Evolutionary conservation across 495 filamentous ascomycete species (phyloP), one percentile per base, ranked within the genome.

Genomic region (Achaetomiella virescens): DNA sequence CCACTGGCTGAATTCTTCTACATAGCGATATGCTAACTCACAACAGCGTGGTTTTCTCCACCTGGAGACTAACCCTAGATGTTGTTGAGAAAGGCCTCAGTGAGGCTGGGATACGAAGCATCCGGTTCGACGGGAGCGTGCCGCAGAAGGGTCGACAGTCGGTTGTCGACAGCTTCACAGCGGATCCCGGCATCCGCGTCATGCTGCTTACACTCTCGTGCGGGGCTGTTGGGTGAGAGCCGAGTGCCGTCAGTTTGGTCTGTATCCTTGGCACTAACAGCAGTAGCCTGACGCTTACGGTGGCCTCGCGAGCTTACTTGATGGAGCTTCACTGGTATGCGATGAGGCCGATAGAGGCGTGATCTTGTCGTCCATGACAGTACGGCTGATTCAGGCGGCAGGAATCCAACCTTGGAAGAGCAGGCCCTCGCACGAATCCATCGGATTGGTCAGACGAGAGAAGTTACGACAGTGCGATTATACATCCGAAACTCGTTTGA

Each of bases 121-220:
- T 72, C 2, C 68, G 75, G 2, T 72, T 77, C 46, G 77, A 80
- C 54, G 75, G 75, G n/a, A 72, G 63, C 41, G 65, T 75, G 10
- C 63, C 66, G 1, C 62, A 68, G 15, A 67, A 66, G 18, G 54
- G 70, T 12, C 56, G 74, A 22, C 64, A 72, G n/a, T 38, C 31
- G 5, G 62, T 71, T 25, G 48, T 77, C 21, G 55, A 69, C 2
- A 54, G 15, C 9, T 76, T 76, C 54, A 48, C 58, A 1, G 57
- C 44, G 0, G 72, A 74, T 29, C 54, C 66, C 1, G 38, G 37
- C 1, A 52, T 70, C 17, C 52, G 60, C 5, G 71, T 72, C 3
- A 40, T 75, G 5, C 59, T 76, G 1, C 54, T 76, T 12, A 72
- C 73, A 2, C 58, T 76, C 21, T 66, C 70, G 0, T 77, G 74